Conservation (phyloP, 495 filamentous ascomycete genomes). For the Chaetomidium leptoderma region DNA sequence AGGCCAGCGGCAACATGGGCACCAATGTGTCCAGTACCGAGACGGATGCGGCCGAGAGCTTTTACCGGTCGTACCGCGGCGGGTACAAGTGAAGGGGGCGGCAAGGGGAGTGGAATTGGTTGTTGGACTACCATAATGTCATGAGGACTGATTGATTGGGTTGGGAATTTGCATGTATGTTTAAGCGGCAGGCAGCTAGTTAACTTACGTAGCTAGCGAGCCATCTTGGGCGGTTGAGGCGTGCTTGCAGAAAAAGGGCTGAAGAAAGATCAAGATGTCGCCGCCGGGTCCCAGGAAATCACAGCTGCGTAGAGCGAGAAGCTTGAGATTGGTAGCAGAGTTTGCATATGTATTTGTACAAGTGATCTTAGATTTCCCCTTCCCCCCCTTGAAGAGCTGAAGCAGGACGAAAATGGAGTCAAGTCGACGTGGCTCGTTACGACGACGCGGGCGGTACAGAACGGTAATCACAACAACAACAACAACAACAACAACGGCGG, state of each 20-base stretch:
- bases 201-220: too few relatives aligned
- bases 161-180: conserved; percentile 4
- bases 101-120: neutral
- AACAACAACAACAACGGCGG: neutral
- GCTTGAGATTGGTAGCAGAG: neutral
- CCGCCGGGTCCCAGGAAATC: neutral
- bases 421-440: too few relatives aligned
- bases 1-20: conserved; percentile 63
- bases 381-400: neutral
- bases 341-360: conserved; percentile 22
- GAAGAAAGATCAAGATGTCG: neutral
- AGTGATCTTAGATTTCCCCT: conserved; percentile 11
- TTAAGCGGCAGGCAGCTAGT: neutral
- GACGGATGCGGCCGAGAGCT: conserved; percentile 70
- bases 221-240: too few relatives aligned
- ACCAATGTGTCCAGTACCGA: conserved; percentile 52
- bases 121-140: conserved; percentile 39
- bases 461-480: conserved; percentile 3
- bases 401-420: neutral
- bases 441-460: too few relatives aligned
- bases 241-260: neutral
- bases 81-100: conserved; percentile 23
- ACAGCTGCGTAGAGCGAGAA: neutral
- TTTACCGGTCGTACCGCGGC: conserved; percentile 74
- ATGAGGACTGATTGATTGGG: conserved; percentile 3